A percentile compares a stretch with the other conserved stretches of the same genome.
These are phyloP conservation scores for Obelidium mucronatum DNA, from an alignment of 192 early-diverging fungal genomes.

Conservation along the genomic window DNA sequence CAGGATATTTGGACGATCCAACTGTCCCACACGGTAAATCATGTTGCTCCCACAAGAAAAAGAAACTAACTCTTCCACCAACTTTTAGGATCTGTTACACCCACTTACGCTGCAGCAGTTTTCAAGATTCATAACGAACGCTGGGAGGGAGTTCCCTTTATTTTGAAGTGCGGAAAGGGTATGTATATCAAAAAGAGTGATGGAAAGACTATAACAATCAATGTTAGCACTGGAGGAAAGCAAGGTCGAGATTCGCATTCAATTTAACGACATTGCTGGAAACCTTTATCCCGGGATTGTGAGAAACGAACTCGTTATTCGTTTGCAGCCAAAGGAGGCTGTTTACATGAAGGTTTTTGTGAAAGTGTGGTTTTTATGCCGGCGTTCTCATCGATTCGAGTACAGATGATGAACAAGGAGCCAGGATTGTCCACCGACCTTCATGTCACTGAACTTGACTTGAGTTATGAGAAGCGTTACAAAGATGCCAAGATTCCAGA, in stretches of 20 bases:
- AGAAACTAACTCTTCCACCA: neutral
- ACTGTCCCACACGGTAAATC: constrained; percentile 73
- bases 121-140: constrained; percentile 94
- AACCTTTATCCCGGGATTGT: constrained; percentile 77
- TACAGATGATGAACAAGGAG: constrained; percentile 86
- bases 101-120: constrained; percentile 90
- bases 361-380: neutral
- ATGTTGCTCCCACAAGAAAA: too few species aligned
- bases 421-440: constrained; percentile 86
- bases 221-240: constrained; percentile 82
- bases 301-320: constrained; percentile 95
- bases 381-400: neutral
- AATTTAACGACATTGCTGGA: constrained; percentile 92
- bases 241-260: constrained; percentile 95
- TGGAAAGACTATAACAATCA: neutral
- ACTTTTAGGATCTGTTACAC: constrained; percentile 70
- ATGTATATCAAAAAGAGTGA: neutral
- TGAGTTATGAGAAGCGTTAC: constrained; percentile 92
- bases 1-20: constrained; percentile 92
- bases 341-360: constrained; percentile 83
- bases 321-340: constrained; percentile 94
- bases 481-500: constrained; percentile 91
- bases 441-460: constrained; percentile 90
- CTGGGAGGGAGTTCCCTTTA: constrained; percentile 93
- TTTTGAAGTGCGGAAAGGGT: constrained; percentile 71